Evolutionary conservation across 106 monocot species (phyloP), one percentile per base, ranked within the genome.

Genomic region (Dendrobium huoshanense): DNA sequence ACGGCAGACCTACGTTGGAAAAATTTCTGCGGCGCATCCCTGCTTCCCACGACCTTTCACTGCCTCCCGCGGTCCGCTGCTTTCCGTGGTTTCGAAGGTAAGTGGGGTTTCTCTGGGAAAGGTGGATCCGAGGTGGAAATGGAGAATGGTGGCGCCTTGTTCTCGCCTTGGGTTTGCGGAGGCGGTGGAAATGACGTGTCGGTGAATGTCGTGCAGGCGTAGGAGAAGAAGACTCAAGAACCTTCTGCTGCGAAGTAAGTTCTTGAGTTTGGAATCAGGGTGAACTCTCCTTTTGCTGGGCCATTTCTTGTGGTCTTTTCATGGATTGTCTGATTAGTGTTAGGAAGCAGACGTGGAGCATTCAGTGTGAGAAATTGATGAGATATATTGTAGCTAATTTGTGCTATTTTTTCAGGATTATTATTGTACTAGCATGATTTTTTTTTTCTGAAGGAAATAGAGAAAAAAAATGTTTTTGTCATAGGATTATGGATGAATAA

Each of bases 221-320:
- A 41, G 44, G n/a, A 61, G n/a, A 24, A 55, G 41, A 24, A 61
- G 31, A 31, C 40, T 31, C 76, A 44, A 22, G 75, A 61, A 5
- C 85, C 85, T 2, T 90, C 88, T 56, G 81, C 90, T 41, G 80
- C 95, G 2, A 92, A 95, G 95, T 95, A 76, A 77, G 83, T 80
- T 41, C 25, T n/a, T 1, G 4, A 64, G 64, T 9, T 22, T 64
- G n/a, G 1, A 64, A 64, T 24, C 4, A 49, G 49, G 49, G 49
- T 49, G 9, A 11, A 49, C 49, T 49, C 13, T 49, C 10, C 9
- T 49, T 49, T 11, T 49, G 49, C 11, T 49, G 9, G 13, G 13
- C 22, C 24, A 0, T 64, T 64, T 4, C 64, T 24, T 64, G 10
- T 3, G 59, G 59, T 61, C 61, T 61, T 61, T 22, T 4, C 5